Evolutionary conservation across 139 green algal species (phyloP), one percentile per base, ranked within the genome.

Genomic region (Tetraselmis chui): DNA sequence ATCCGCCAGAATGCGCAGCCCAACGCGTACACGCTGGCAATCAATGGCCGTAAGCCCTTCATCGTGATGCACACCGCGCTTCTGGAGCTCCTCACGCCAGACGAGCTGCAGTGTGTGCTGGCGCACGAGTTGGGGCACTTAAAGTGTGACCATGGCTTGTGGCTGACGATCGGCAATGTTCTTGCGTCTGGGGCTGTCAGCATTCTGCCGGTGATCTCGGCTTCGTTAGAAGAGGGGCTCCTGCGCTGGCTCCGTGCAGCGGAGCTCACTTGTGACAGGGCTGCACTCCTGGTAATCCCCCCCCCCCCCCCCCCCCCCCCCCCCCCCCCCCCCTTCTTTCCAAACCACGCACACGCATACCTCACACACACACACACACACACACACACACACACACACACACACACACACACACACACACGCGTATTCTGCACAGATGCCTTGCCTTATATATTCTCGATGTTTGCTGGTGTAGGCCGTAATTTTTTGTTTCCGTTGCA

Each of bases 21-120:
- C 24, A 99, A 99, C 84, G 96, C 96, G 0, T 98, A 98, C 89
- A 98, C 96, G 23, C 89, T 98, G 11, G 96, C 96, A 32, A 95
- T 98, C 59, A 84, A 88, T 0, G 96, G 96, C 0, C 88, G 91
- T 32, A 91, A 93, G 86, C 96, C 96, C 11, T 98, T 99, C 82
- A 93, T 99, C 28, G 96, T 99, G 24, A 81, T 98, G 22, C 95
- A 98, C 90, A 98, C 96, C 1, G 84, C 92, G 26, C 88, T 99
- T 79, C 86, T 99, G 79, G 96, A 99, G 83, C 88, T 98, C 82
- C 91, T 99, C 25, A 92, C 92, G 24, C 88, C 88, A 1, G 82
- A 83, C 24, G 96, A 99, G 85, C 86, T 98, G 28, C 94, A 98
- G 88, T 85, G 87, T 5, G 91, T 96, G 27, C 84, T 97, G 22